A percentile compares a stretch with the other conserved stretches of the same genome.
phyloP scores from a whole-genome alignment of 2,329 filamentous ascomycete genomes.

The Calonectria honghensis region DNA sequence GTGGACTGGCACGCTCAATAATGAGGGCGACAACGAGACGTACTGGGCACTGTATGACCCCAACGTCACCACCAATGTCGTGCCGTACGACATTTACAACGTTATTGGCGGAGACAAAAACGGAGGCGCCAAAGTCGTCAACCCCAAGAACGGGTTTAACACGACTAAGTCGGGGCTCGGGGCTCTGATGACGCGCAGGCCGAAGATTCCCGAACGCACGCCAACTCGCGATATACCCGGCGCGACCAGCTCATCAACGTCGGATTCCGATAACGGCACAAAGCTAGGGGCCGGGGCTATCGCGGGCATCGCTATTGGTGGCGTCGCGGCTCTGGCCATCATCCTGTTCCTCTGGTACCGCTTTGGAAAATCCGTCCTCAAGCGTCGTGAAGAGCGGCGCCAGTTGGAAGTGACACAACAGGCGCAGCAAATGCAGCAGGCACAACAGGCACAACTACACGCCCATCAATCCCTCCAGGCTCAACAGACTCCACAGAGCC shows the following conservation, averaged over 20 bases:
- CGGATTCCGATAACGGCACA: background rate
- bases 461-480: background rate
- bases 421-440: slow-evolving; percentile 24
- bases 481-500: background rate
- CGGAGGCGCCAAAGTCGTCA: slow-evolving; percentile 4
- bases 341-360: slow-evolving; percentile 47
- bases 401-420: slow-evolving; percentile 7
- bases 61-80: slow-evolving; percentile 47
- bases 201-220: too few species aligned
- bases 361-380: slow-evolving; percentile 27
- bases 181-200: too few species aligned
- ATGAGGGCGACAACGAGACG: slow-evolving; percentile 61
- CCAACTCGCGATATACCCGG: background rate
- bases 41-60: slow-evolving; percentile 68
- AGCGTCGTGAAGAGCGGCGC: slow-evolving; percentile 19
- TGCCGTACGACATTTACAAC: slow-evolving; percentile 26
- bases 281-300: slow-evolving; percentile 60
- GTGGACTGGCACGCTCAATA: slow-evolving; percentile 40
- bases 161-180: too few species aligned
- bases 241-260: slow-evolving; percentile 8
- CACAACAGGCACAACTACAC: background rate
- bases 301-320: slow-evolving; percentile 63
- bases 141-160: slow-evolving; percentile 10
- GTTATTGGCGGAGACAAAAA: slow-evolving; percentile 10
- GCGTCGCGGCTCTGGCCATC: slow-evolving; percentile 47